phyloP scores from a whole-genome alignment of 2,329 filamentous ascomycete species.

The Ceratocystis eucalypticola region DNA sequence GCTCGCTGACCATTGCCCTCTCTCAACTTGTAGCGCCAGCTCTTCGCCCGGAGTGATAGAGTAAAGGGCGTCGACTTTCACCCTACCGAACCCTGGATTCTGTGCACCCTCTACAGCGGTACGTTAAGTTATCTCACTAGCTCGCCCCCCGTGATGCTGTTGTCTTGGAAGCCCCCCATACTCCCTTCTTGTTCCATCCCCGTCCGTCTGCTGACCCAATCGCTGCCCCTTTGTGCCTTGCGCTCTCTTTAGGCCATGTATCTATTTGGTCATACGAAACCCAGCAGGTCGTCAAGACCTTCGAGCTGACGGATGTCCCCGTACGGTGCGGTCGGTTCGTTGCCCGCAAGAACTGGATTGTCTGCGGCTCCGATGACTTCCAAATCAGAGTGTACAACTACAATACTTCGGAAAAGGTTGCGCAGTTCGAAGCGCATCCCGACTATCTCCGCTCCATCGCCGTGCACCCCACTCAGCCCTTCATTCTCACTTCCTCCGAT shows the following conservation, averaged over 20 bases:
- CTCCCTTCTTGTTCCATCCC: constrained; percentile 16
- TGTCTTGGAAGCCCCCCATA: background rate
- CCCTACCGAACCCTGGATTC: constrained; percentile 88
- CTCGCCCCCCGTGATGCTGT: constrained; percentile 4
- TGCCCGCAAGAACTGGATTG: constrained; percentile 97
- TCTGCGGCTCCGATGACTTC: constrained; percentile 91
- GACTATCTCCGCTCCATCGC: constrained; percentile 97
- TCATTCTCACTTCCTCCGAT: constrained; percentile 90
- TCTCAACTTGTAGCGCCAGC: constrained; percentile 29
- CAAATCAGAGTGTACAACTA: constrained; percentile 88
- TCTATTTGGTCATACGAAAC: constrained; percentile 99
- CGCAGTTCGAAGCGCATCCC: constrained; percentile 90
- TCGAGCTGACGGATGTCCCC: constrained; percentile 95
- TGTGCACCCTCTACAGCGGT: constrained; percentile 95
- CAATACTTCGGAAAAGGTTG: constrained; percentile 98
- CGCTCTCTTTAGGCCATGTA: constrained; percentile 61
- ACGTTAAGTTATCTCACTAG: constrained; percentile 26
- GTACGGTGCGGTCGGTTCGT: constrained; percentile 94
- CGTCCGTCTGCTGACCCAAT: constrained; percentile 10
- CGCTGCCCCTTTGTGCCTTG: background rate
- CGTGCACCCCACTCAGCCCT: constrained; percentile 89
- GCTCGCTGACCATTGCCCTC: constrained; percentile 5
- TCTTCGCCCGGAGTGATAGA: constrained; percentile 71
- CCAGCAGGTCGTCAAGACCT: constrained; percentile 94
- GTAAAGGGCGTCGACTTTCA: constrained; percentile 98